phyloP scores from a whole-genome alignment of 1,139 yeast species.

The Debaryomyces nepalensis region DNA sequence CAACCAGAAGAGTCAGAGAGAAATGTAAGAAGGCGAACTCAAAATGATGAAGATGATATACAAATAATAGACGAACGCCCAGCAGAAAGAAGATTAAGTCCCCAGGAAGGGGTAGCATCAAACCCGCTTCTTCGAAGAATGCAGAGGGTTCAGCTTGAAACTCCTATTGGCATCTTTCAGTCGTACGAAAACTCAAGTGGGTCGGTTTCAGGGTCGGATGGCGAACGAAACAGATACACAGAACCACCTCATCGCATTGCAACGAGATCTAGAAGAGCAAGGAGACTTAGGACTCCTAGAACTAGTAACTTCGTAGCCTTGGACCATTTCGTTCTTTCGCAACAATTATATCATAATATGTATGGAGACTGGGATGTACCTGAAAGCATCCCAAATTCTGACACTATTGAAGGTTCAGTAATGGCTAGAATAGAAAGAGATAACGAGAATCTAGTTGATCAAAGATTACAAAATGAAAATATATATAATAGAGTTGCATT shows the following conservation, averaged over 20 bases:
- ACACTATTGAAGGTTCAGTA: conserved; percentile 35
- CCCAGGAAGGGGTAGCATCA: too few relatives aligned
- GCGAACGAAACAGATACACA: conserved; percentile 5
- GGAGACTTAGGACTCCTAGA: conserved; percentile 9
- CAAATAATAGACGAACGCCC: conserved; percentile 21
- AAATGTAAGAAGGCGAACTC: conserved; percentile 15
- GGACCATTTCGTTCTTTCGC: conserved; percentile 15
- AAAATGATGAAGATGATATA: conserved; percentile 21
- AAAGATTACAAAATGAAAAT: conserved; percentile 38
- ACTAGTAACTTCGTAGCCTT: conserved; percentile 11
- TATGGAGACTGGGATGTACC: conserved; percentile 12
- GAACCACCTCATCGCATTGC: conserved; percentile 3
- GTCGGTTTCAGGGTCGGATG: conserved; percentile 9
- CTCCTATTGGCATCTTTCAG: conserved; percentile 7
- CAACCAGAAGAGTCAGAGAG: conserved; percentile 8
- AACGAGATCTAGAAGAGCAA: conserved; percentile 9
- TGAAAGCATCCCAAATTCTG: conserved; percentile 12
- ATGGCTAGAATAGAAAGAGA: conserved; percentile 49
- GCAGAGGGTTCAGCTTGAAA: conserved; percentile 4
- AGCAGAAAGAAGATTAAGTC: conserved; percentile 9
- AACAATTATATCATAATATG: conserved; percentile 14
- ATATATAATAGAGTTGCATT: conserved; percentile 34
- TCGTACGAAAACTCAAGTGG: background rate
- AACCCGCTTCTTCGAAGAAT: conserved; percentile 2
- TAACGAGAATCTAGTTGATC: conserved; percentile 42